Percentiles rank a stretch among this genome's conserved stretches.
phyloP scores from a whole-genome alignment of 192 early-diverging fungal genomes.

The Linnemannia schmuckeri region DNA sequence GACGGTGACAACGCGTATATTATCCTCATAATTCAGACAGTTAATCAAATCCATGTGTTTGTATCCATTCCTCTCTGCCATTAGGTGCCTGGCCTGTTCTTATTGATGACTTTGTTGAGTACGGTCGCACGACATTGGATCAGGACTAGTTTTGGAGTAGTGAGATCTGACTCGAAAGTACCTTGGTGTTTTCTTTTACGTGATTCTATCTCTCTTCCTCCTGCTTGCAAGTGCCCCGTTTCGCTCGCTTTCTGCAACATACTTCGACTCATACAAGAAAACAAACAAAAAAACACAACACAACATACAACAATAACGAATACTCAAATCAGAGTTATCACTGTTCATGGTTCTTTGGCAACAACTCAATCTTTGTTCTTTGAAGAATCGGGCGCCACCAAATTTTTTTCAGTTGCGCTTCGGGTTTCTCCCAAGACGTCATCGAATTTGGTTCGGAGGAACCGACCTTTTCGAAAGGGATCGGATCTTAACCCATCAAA shows the following conservation, averaged over 20 bases:
- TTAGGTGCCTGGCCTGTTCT: constrained; percentile 88
- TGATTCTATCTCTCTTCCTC: not conserved
- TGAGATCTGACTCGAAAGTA: not conserved
- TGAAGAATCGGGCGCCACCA: too few species aligned
- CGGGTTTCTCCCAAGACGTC: not conserved
- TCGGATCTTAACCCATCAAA: constrained; percentile 5
- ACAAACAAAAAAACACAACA: too few species aligned
- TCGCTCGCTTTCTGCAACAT: too few species aligned
- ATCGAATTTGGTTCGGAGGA: not conserved
- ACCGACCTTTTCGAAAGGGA: not conserved
- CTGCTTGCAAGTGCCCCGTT: not conserved
- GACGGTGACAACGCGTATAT: not conserved
- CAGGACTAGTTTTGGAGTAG: constrained; percentile 30
- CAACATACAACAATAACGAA: too few species aligned
- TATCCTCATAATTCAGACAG: too few species aligned
- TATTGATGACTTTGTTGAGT: constrained; percentile 76
- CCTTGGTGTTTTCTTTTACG: not conserved
- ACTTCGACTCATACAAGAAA: too few species aligned
- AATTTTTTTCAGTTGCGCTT: not conserved
- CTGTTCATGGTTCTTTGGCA: too few species aligned
- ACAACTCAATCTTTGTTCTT: too few species aligned
- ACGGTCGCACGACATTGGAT: constrained; percentile 51
- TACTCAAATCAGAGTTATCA: too few species aligned
- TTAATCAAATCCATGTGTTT: too few species aligned
- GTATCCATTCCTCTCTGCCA: not conserved